phyloP scores from a whole-genome alignment of 2,329 filamentous ascomycete genomes.

The Phialophora chinensis region DNA sequence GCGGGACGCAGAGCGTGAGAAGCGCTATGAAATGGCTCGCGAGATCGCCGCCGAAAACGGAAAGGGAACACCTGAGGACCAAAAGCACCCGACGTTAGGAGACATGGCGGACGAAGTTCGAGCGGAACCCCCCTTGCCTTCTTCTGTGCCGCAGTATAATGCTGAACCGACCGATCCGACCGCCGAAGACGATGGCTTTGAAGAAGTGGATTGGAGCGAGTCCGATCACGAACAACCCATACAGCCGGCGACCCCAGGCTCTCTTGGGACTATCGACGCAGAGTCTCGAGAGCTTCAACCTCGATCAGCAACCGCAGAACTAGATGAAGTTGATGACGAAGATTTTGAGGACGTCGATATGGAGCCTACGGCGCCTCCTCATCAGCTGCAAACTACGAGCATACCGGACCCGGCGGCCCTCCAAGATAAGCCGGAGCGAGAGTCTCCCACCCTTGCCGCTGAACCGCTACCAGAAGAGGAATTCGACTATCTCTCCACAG shows the following conservation, averaged over 20 bases:
- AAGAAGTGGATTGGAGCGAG: slow-evolving; percentile 44
- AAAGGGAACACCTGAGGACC: slow-evolving; percentile 15
- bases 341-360: slow-evolving; percentile 35
- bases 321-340: slow-evolving; percentile 37
- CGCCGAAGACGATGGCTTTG: slow-evolving; percentile 27
- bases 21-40: slow-evolving; percentile 45
- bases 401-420: slow-evolving; percentile 6
- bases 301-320: slow-evolving; percentile 34
- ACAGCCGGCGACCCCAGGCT: slow-evolving; percentile 29
- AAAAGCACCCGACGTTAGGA: slow-evolving; percentile 45
- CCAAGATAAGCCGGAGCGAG: slow-evolving; percentile 3
- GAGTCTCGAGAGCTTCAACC: slow-evolving; percentile 5
- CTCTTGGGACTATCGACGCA: slow-evolving; percentile 29
- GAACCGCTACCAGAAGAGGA: slow-evolving; percentile 40
- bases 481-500: slow-evolving; percentile 73
- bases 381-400: slow-evolving; percentile 35
- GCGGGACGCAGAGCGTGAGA: slow-evolving; percentile 48
- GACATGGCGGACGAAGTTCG: slow-evolving; percentile 53
- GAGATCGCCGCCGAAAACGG: slow-evolving; percentile 37
- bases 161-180: slow-evolving; percentile 23
- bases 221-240: slow-evolving; percentile 41
- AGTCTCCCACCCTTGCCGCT: neutral
- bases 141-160: slow-evolving; percentile 31
- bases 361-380: slow-evolving; percentile 15
- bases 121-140: slow-evolving; percentile 48